Base-by-base conservation (phyloP, 257 asterid genomes). In the Agastache rugosa region DNA sequence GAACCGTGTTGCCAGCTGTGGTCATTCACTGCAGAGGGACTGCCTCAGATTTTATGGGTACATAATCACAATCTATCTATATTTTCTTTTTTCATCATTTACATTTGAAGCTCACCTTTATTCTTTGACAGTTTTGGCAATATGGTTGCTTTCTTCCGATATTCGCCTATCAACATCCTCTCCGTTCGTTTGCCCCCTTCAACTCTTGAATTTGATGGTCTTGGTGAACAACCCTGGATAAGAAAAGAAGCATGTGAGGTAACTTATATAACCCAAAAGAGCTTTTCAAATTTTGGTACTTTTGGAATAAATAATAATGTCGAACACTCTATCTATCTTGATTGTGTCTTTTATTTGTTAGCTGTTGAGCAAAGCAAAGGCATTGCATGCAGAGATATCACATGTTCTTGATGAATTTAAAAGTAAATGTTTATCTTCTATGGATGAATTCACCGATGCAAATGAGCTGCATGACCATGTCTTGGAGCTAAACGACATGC, bases 1-100 rank as follows among this genome's bases (percentile, higher is more conserved):
- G 44, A 95, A 95, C 76, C 99, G 98, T 75, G 84, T 92, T 39
- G 98, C 99, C 7, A 87, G 78, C 81, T 95, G 99, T 74, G 98
- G 99, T 20, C 99, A 95, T 86, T 95, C 99, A 6, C 83, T 95
- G 67, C 99, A 90, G 80, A 87, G 98, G 82, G 99, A 95, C 82
- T 95, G 99, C 82, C 92, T 95, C 72, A 90, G 98, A 66, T 95
- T 86, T 79, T 95, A 89, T 55, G 99, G 99, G 99, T 95, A 48
- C 2, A 91, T 59, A 63, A 68, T 29, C 67, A 60, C 14, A 59
- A 20, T 56, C 59, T 47, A 31, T 45, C 17, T 59, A 41, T 34
- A 5, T 53, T 17, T 22, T 53, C 3, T 51, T 11, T 9, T 14
- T 65, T 39, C 67, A 20, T 64, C 16, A 35, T 55, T 27, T 61